These are phyloP conservation scores for Aquilaria agallochum DNA, from an alignment of 441 rosid species.

Conservation along the genomic window DNA sequence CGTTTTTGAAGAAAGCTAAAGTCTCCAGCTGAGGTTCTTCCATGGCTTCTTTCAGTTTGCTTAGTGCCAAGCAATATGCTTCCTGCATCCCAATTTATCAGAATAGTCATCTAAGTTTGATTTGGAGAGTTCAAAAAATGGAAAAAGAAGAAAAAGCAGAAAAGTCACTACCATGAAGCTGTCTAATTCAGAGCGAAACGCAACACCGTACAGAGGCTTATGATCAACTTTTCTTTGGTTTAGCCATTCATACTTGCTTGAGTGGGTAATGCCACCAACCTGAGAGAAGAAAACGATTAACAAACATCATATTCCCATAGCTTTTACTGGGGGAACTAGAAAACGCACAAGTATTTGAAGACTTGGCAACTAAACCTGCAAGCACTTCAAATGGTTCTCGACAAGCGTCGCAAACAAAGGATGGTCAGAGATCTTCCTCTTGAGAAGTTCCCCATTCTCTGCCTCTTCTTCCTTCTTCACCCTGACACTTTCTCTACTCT, in stretches of 20 bases:
- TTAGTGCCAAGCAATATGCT: conserved; percentile 42
- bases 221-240: conserved; percentile 13
- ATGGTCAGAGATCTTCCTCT: conserved; percentile 44
- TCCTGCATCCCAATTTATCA: conserved; percentile 26
- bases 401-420: conserved; percentile 44
- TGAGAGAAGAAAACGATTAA: conserved; percentile 10
- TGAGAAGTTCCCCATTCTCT: conserved; percentile 27
- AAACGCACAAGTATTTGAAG: not conserved
- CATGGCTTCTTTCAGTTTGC: conserved; percentile 44
- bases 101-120: not conserved
- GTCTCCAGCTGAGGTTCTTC: conserved; percentile 51
- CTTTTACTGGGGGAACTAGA: no score
- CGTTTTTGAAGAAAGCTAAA: conserved; percentile 35
- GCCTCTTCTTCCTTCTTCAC: conserved; percentile 8
- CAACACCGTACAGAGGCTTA: conserved; percentile 16
- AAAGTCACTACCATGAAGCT: conserved; percentile 38
- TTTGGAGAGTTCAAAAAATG: not conserved
- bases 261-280: conserved; percentile 25
- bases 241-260: conserved; percentile 9
- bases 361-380: conserved; percentile 27
- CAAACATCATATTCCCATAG: not conserved
- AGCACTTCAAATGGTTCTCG: conserved; percentile 42
- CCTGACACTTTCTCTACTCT: not conserved
- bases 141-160: not conserved
- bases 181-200: conserved; percentile 37